These are phyloP conservation scores for Spathaspora girioi DNA, from an alignment of 805 yeast genomes.

Conservation along the genomic window DNA sequence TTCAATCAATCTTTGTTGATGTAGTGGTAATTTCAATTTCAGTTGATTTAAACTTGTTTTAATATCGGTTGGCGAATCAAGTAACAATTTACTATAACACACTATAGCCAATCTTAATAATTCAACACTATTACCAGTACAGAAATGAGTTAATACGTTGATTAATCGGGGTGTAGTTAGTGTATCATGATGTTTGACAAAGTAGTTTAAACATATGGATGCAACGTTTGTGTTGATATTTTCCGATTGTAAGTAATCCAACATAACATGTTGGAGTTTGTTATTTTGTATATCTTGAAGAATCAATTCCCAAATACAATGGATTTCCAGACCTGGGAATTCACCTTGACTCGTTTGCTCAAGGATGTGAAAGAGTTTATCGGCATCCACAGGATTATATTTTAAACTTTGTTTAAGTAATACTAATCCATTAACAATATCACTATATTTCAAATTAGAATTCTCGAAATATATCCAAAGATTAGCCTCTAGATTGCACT, in stretches of 20 bases:
- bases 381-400: conserved; percentile 11
- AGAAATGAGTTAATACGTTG: conserved; percentile 18
- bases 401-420: conserved; percentile 34
- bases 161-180: conserved; percentile 19
- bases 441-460: conserved; percentile 5
- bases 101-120: conserved; percentile 25
- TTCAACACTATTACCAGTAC: conserved; percentile 29
- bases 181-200: not conserved
- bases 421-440: conserved; percentile 28
- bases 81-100: conserved; percentile 34
- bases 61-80: conserved; percentile 6
- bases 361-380: conserved; percentile 1
- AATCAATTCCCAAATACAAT: conserved; percentile 6
- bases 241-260: conserved; percentile 4
- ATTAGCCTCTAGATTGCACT: conserved; percentile 12
- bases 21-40: conserved; percentile 25
- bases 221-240: not conserved
- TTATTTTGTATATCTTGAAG: not conserved
- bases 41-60: conserved; percentile 3
- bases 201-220: conserved; percentile 4
- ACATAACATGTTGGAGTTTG: conserved; percentile 1
- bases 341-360: conserved; percentile 1
- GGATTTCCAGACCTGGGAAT: conserved; percentile 3
- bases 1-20: conserved; percentile 47
- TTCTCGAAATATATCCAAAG: conserved; percentile 17